These are phyloP conservation scores for Onygena corvina DNA, from an alignment of 2,329 filamentous ascomycete species.

Conservation along the genomic window DNA sequence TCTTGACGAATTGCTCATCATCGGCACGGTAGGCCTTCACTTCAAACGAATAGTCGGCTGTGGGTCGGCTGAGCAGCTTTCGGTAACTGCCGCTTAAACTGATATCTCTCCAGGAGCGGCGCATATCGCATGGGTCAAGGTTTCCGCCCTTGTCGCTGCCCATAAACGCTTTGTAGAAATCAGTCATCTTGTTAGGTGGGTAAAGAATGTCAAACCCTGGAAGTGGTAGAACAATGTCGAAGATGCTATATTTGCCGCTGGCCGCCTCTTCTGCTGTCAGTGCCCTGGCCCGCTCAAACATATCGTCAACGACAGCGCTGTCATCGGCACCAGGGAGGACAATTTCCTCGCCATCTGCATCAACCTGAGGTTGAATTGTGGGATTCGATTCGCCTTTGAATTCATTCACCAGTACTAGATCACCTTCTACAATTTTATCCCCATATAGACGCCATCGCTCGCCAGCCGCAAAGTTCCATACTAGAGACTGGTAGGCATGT, in stretches of 20 bases:
- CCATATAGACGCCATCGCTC: constrained; percentile 70
- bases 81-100: constrained; percentile 82
- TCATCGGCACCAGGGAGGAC: constrained; percentile 49
- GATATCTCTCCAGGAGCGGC: constrained; percentile 71
- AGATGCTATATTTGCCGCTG: constrained; percentile 65
- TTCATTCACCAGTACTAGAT: constrained; percentile 60
- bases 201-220: constrained; percentile 86
- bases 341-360: constrained; percentile 54
- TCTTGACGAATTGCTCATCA: constrained; percentile 75
- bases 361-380: constrained; percentile 31
- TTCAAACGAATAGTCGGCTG: constrained; percentile 50
- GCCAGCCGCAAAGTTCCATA: constrained; percentile 82
- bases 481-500: constrained; percentile 86
- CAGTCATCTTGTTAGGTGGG: constrained; percentile 68
- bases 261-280: constrained; percentile 66
- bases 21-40: constrained; percentile 54
- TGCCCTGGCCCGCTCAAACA: constrained; percentile 57
- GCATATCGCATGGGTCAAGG: constrained; percentile 77
- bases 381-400: constrained; percentile 30
- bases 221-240: constrained; percentile 81
- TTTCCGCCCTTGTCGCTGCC: constrained; percentile 59
- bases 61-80: constrained; percentile 64
- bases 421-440: constrained; percentile 63
- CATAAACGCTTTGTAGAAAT: constrained; percentile 83
- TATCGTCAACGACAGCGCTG: constrained; percentile 41